phyloP scores from a whole-genome alignment of 371 early-diverging fungal genomes.

The Lichtheimia corymbifera region DNA sequence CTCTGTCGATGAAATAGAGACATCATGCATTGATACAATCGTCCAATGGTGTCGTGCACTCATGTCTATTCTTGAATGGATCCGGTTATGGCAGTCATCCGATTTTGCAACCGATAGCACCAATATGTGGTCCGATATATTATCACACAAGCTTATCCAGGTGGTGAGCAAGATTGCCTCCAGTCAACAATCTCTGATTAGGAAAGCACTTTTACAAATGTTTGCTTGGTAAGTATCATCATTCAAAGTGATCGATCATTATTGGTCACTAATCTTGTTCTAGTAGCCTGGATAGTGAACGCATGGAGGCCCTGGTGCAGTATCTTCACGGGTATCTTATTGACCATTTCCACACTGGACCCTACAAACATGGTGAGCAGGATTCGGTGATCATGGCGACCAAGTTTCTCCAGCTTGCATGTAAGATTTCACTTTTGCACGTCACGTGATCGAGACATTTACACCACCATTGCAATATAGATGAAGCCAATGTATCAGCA shows the following conservation, averaged over 20 bases:
- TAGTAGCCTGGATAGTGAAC: conserved; percentile 19
- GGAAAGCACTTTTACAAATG: conserved; percentile 11
- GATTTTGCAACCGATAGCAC: neutral
- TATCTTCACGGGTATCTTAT: conserved; percentile 33
- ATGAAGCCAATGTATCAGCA: conserved; percentile 28
- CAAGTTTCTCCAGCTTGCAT: conserved; percentile 62
- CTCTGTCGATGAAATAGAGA: conserved; percentile 15
- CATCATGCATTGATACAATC: conserved; percentile 18
- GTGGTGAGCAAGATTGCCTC: conserved; percentile 26
- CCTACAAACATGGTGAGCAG: conserved; percentile 51
- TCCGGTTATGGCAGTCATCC: conserved; percentile 7
- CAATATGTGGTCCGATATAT: conserved; percentile 18
- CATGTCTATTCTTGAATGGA: conserved; percentile 36
- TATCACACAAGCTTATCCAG: conserved; percentile 37
- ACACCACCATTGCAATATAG: conserved; percentile 6
- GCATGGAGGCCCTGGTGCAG: conserved; percentile 23
- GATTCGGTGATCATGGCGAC: conserved; percentile 66
- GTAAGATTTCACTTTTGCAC: conserved; percentile 23
- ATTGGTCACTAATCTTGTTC: neutral
- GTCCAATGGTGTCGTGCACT: conserved; percentile 44
- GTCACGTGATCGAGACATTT: conserved; percentile 4
- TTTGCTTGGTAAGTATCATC: conserved; percentile 15
- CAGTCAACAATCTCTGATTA: conserved; percentile 4
- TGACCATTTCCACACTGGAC: conserved; percentile 56
- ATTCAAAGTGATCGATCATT: neutral